Evolutionary conservation across 495 filamentous ascomycete species (phyloP).

Genomic region (Coniosporium apollinis): DNA sequence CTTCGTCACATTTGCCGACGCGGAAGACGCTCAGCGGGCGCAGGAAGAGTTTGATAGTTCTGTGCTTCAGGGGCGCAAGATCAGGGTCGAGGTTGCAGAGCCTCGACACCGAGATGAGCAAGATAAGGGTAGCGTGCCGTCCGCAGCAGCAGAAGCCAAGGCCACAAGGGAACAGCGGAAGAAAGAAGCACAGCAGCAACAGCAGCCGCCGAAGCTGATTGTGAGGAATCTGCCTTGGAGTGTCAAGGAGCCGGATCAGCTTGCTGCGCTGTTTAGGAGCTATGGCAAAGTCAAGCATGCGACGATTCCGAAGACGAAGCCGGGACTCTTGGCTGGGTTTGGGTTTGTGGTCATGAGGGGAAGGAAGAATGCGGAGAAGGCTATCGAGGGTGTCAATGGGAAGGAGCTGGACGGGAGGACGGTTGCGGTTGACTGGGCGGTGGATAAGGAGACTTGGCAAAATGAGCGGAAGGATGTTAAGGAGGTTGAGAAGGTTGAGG

Average conservation of each 20-base stretch:
- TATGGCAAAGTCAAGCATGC: slow-evolving; percentile 80
- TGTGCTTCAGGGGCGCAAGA: slow-evolving; percentile 56
- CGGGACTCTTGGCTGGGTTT: slow-evolving; percentile 59
- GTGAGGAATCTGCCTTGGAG: slow-evolving; percentile 94
- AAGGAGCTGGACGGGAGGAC: slow-evolving; percentile 74
- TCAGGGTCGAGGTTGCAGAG: slow-evolving; percentile 77
- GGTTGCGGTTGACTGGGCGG: slow-evolving; percentile 89
- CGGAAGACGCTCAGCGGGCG: slow-evolving; percentile 72
- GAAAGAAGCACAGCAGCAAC: slow-evolving; percentile 38
- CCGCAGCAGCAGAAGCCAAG: slow-evolving; percentile 32
- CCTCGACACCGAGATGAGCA: slow-evolving; percentile 50
- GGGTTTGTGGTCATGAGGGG: slow-evolving; percentile 83
- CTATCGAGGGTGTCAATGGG: slow-evolving; percentile 69
- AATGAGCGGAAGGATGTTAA: slow-evolving; percentile 30
- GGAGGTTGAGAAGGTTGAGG: slow-evolving; percentile 16
- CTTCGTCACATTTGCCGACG: slow-evolving; percentile 90
- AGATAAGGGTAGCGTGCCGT: slow-evolving; percentile 5
- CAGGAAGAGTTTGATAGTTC: slow-evolving; percentile 59
- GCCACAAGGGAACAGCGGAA: slow-evolving; percentile 26
- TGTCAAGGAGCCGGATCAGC: slow-evolving; percentile 67
- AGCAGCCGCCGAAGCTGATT: slow-evolving; percentile 67
- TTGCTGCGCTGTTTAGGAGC: slow-evolving; percentile 58
- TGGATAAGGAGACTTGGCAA: slow-evolving; percentile 79
- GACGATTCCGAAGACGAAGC: slow-evolving; percentile 59
- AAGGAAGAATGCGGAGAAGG: slow-evolving; percentile 81